Evolutionary conservation across 208 protist genomes (phyloP), one percentile per base, ranked within the genome.

Genomic region (Ichthyophonus hoferi): DNA sequence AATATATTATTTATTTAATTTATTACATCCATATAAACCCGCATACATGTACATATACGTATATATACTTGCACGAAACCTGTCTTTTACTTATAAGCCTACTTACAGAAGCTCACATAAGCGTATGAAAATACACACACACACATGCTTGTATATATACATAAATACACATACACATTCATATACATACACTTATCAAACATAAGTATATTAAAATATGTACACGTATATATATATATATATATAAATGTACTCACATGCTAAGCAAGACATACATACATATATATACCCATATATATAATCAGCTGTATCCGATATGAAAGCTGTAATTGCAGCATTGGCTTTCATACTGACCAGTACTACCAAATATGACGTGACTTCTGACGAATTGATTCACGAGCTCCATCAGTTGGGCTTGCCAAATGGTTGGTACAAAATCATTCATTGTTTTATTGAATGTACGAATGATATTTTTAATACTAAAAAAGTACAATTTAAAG

Each of bases 341-440:
- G 24, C n/a, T 31, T 84, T 84, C 77, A 89, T 85, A 37, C 78
- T 89, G 76, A 67, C 78, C 33, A n/a, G 40, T 40, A 67, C 81
- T 34, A 79, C 78, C 2, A 89, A 89, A 83, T 89, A 84, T 43
- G 87, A 67, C 81, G 12, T 17, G 87, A 78, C 1, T 33, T 2
- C n/a, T 33, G 39, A 41, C 1, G 87, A 79, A 17, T 81, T 94
- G 24, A 87, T 88, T 33, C 90, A 79, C 7, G 93, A 94, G 85
- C 78, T 94, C 17, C 91, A 93, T 82, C 93, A 94, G 90, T 87
- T 94, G 39, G 93, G 93, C 90, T 77, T 94, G 37, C 93, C 93
- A 42, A 93, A 93, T n/a, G 91, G 90, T 92, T 14, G 24, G 86
- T 58, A n/a, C n/a, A n/a, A n/a, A n/a, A n/a, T n/a, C n/a, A 1